Evolutionary conservation across 148 eudicot genomes (phyloP).

Genomic region (Hydrangea macrophylla): DNA sequence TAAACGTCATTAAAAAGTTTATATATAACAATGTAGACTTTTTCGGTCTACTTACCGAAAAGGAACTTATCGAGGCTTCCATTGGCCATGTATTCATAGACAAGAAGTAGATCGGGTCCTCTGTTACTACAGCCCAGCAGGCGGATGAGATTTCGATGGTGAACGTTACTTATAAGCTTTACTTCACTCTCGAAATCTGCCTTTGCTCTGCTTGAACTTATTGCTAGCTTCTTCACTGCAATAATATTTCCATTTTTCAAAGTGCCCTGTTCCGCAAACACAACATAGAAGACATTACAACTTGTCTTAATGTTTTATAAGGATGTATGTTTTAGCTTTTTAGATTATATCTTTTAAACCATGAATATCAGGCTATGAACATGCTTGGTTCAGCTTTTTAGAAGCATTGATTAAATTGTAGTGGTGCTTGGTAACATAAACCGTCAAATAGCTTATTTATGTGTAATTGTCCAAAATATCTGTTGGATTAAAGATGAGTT

Average conservation of each 20-base stretch:
- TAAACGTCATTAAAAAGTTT: neutral
- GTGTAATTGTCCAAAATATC: too few relatives aligned
- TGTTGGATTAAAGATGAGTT: too few relatives aligned
- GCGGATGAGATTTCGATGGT: conserved; percentile 44
- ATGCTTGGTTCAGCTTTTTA: too few relatives aligned
- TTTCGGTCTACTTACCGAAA: conserved; percentile 22
- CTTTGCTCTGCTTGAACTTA: conserved; percentile 30
- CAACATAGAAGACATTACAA: neutral
- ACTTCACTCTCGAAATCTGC: conserved; percentile 47
- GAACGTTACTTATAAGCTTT: conserved; percentile 45
- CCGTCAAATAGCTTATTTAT: too few relatives aligned
- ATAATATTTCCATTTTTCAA: conserved; percentile 38
- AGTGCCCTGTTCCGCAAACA: conserved; percentile 34
- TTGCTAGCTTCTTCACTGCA: conserved; percentile 39
- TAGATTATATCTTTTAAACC: too few relatives aligned
- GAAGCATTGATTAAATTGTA: too few relatives aligned
- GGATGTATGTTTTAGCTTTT: too few relatives aligned
- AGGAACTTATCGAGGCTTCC: conserved; percentile 47
- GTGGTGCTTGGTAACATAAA: too few relatives aligned
- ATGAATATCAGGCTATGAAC: too few relatives aligned
- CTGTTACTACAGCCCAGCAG: conserved; percentile 38
- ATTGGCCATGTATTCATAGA: conserved; percentile 42
- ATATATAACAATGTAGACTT: too few relatives aligned
- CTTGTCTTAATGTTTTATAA: neutral
- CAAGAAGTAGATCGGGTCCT: conserved; percentile 45